Conservation (phyloP, 2,329 filamentous ascomycete species). For the Lachnellula cervina region DNA sequence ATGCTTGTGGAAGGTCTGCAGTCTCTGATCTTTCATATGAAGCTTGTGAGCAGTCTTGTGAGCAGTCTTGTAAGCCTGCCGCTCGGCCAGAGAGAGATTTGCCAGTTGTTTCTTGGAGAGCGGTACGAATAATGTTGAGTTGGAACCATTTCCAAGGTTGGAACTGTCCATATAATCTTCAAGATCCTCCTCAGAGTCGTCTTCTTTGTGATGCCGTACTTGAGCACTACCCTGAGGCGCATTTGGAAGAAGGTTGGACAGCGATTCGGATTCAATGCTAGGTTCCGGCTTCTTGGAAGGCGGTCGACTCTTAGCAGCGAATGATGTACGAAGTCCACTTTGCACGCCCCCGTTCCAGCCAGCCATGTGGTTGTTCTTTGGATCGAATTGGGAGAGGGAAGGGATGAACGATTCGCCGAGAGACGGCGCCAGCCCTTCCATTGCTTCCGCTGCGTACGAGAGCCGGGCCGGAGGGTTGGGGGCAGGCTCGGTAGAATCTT, state of each 20-base stretch:
- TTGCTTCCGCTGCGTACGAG: background rate
- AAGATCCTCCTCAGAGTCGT: background rate
- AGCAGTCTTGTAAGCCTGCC: background rate
- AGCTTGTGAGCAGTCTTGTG: background rate
- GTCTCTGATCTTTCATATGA: background rate
- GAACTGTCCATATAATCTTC: too few relatives aligned
- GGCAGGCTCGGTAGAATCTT: background rate
- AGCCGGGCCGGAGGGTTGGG: background rate
- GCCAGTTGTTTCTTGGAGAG: background rate
- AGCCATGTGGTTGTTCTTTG: slow-evolving; percentile 1
- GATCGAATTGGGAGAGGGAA: background rate
- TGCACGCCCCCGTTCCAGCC: slow-evolving; percentile 42
- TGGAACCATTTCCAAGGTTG: background rate
- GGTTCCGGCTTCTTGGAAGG: background rate
- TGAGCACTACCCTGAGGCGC: background rate
- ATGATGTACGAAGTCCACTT: slow-evolving; percentile 38
- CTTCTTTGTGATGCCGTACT: background rate
- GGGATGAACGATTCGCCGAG: background rate
- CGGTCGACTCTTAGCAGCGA: slow-evolving; percentile 25
- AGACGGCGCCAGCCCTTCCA: background rate
- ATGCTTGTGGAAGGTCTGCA: background rate
- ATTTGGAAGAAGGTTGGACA: background rate
- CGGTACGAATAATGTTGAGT: background rate
- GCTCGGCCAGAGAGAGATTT: background rate
- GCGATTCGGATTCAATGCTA: background rate